Conservation (phyloP, 441 rosid species). For the Brassica balearica region DNA sequence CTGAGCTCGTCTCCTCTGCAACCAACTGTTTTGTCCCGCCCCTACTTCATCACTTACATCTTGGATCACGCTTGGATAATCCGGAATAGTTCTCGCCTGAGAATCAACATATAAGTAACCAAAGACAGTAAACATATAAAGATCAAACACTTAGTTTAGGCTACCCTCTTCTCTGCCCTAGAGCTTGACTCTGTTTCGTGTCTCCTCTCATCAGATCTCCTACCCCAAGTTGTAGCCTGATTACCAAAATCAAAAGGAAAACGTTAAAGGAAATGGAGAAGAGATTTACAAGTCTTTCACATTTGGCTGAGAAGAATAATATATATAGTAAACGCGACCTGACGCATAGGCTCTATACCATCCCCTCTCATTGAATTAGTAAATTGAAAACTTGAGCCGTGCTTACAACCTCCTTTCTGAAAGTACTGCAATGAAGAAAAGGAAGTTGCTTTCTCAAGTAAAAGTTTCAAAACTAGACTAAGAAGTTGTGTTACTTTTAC, state of each 20-base stretch:
- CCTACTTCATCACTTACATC: not conserved
- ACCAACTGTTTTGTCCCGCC: not conserved
- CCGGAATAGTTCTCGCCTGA: not conserved
- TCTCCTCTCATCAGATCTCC: not conserved
- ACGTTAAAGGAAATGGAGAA: not conserved
- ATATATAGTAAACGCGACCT: not conserved
- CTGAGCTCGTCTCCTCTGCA: constrained; percentile 3
- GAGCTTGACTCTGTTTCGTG: not conserved
- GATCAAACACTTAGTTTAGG: not conserved
- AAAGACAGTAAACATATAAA: not conserved
- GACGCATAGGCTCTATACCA: not conserved
- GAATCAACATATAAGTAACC: not conserved
- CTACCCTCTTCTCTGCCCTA: not conserved
- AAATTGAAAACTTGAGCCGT: not conserved
- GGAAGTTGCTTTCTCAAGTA: not conserved
- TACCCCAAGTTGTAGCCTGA: constrained; percentile 3
- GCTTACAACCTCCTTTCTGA: not conserved
- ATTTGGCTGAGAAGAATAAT: not conserved
- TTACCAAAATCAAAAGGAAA: not conserved
- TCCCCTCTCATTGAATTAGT: not conserved
- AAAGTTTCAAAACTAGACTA: not conserved
- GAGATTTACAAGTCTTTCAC: not conserved
- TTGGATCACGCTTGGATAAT: not conserved
- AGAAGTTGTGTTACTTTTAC: not conserved
- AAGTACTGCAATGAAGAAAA: not conserved